A percentile compares a stretch with the other conserved stretches of the same genome.
phyloP scores from a whole-genome alignment of 2,329 filamentous ascomycete species.

The Drechslera avenae region DNA sequence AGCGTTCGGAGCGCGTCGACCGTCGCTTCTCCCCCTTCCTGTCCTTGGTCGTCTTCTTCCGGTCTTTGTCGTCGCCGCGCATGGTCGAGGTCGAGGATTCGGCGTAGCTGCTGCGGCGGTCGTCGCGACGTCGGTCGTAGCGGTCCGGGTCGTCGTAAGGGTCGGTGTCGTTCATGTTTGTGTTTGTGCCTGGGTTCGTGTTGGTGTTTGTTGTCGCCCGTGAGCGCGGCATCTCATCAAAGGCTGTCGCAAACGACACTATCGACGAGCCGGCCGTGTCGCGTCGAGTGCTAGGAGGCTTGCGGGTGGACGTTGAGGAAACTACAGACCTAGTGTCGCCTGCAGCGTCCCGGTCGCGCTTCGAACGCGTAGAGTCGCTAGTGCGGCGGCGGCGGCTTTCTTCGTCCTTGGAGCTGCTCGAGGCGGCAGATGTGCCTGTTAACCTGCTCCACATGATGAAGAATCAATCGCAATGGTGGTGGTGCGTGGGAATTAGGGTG shows the following conservation, averaged over 20 bases:
- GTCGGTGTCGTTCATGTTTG: no score
- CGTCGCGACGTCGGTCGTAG: conserved; percentile 31
- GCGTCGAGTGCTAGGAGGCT: conserved; percentile 37
- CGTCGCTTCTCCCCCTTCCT: conserved; percentile 38
- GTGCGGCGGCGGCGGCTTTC: conserved; percentile 31
- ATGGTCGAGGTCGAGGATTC: conserved; percentile 33
- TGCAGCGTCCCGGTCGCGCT: conserved; percentile 35
- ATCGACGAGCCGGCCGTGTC: conserved; percentile 41
- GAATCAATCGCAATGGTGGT: conserved; percentile 13
- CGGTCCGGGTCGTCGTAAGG: conserved; percentile 41
- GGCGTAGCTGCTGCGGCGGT: conserved; percentile 39
- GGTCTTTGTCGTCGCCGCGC: conserved; percentile 33
- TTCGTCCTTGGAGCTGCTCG: conserved; percentile 34
- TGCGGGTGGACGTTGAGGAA: conserved; percentile 43
- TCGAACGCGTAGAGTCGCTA: conserved; percentile 36
- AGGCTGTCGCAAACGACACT: conserved; percentile 50
- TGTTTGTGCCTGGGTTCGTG: conserved; percentile 22
- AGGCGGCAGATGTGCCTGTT: conserved; percentile 41
- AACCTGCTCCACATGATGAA: conserved; percentile 47
- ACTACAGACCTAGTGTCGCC: conserved; percentile 43
- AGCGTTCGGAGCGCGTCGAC: conserved; percentile 37
- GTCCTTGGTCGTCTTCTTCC: conserved; percentile 32
- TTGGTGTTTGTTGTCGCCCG: conserved; percentile 6
- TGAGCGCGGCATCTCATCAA: conserved; percentile 37
- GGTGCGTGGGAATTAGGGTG: conserved; percentile 24